Base-by-base conservation (phyloP, 345 rosid species). In the Eucalyptus shirleyi region DNA sequence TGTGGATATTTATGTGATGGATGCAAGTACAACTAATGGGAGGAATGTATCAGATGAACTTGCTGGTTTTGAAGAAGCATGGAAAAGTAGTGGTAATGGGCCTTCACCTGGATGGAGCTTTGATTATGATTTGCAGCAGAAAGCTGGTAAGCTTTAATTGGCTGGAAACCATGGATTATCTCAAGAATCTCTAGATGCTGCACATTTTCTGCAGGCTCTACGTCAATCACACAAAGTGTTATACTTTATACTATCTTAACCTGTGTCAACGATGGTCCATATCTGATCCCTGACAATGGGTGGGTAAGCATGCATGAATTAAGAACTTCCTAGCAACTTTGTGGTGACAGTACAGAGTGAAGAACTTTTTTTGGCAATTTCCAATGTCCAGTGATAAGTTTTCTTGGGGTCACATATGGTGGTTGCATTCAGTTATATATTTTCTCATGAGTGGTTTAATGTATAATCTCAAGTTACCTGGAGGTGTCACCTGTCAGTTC, bases 51-150 rank as follows among this genome's bases (percentile, higher is more conserved):
- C 92, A 97, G 99, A 94, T 37, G 98, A 95, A 86, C 92, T 97
- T 62, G 62, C 91, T 77, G 92, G 95, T 24, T 97, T 96, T 90
- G 97, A 96, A 88, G 93, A 94, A 90, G 92, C 89, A 50, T 97
- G 98, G 98, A 93, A 94, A 88, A 94, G 96, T 51, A 94, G 93
- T 89, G 93, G 90, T 56, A 89, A 88, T 24, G 90, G 80, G 87
- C 90, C 86, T 87, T 82, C 91, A 83, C 93, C 90, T 62, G 90
- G 87, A 65, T 87, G 92, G 92, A 90, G 12, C 88, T 50, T 86
- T 88, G 94, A 90, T 50, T 88, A 86, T 90, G 87, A 87, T 81
- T 51, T 42, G 55, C 92, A 87, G 88, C 88, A 19, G 26, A 87
- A 42, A 59, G 53, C 91, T 34, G 94, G 96, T 95, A 90, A 87